phyloP scores from a whole-genome alignment of 208 protist species.

The Crithidia fasciculata region DNA sequence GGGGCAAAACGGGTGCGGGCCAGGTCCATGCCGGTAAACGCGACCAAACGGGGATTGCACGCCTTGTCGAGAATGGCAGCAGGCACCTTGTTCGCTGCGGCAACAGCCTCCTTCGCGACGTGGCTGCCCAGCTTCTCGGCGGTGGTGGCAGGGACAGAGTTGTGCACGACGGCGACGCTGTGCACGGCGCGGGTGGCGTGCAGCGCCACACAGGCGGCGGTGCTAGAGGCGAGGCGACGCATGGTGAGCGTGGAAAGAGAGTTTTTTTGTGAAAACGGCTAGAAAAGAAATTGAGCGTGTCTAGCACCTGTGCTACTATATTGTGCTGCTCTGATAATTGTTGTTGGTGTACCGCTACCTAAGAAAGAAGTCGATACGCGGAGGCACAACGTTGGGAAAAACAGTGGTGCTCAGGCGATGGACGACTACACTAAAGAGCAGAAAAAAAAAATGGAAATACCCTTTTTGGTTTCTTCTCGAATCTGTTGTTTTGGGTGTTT shows the following conservation, averaged over 20 bases:
- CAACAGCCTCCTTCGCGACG: conserved; percentile 54
- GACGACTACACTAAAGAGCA: conserved; percentile 15
- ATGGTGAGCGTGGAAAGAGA: conserved; percentile 1
- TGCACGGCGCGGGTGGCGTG: conserved; percentile 43
- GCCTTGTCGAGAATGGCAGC: conserved; percentile 49
- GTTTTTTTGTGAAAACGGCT: no score
- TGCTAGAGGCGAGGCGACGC: conserved; percentile 29
- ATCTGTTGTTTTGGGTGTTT: not conserved
- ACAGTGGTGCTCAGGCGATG: not conserved
- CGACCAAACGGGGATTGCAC: conserved; percentile 53
- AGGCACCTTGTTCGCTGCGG: conserved; percentile 60
- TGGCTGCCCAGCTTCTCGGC: conserved; percentile 54
- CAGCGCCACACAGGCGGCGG: conserved; percentile 14
- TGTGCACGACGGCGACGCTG: conserved; percentile 59
- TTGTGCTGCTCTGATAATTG: no score
- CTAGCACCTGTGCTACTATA: no score
- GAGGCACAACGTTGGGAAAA: no score
- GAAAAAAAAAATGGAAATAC: conserved; percentile 24
- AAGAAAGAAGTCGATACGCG: no score
- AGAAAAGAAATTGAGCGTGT: conserved; percentile 1
- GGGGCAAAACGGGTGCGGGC: conserved; percentile 63
- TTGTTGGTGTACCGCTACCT: no score
- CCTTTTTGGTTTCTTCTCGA: not conserved
- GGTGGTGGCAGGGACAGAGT: conserved; percentile 36
- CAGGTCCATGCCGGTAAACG: conserved; percentile 75